Base-by-base conservation (phyloP, 345 rosid species). In the Salix viminalis region DNA sequence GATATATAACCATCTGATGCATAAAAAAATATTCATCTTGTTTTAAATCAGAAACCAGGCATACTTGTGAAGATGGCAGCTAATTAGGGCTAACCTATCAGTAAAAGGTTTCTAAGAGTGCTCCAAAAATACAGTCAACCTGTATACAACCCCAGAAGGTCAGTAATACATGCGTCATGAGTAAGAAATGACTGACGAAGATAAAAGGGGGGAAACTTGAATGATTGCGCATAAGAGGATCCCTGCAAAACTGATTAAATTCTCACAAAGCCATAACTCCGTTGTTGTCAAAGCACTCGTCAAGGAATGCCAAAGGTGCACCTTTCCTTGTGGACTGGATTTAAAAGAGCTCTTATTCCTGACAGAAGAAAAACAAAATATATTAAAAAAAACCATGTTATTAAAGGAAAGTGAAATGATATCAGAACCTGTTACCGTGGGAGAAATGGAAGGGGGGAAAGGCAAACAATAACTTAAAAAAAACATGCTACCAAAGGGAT, bases 261-360 rank as follows among this genome's bases (percentile, higher is more conserved):
- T 69, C 66, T 74, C 36, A 14, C 48, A 23, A 74, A 69, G 24
- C 58, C 75, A 65, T 30, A 62, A 28, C 41, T 64, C 34, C 32
- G 15, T 70, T 32, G 26, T 62, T 32, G 36, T 62, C 41, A 70
- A 30, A 76, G 36, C 36, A 41, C 32, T 30, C 65, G 15, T 32
- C 50, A 58, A 64, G 54, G 11, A 50, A 13, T 26, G 66, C 56
- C 37, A 30, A 76, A 32, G 23, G 70, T 23, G 3, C 24, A 66
- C 2, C 41, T 14, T n/a, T n/a, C 66, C 74, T 18, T 9, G 18
- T 24, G 16, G 76, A 69, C 52, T n/a, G n/a, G 67, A 69, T 24
- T 24, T 24, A 24, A 42, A 46, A 6, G 18, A 69, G 32, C 52
- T 67, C 60, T 73, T 73, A 76, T 19, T 79, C 76, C 85, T 83